Base-by-base conservation (phyloP, 306 rosid species). In the Arachis stenosperma region DNA sequence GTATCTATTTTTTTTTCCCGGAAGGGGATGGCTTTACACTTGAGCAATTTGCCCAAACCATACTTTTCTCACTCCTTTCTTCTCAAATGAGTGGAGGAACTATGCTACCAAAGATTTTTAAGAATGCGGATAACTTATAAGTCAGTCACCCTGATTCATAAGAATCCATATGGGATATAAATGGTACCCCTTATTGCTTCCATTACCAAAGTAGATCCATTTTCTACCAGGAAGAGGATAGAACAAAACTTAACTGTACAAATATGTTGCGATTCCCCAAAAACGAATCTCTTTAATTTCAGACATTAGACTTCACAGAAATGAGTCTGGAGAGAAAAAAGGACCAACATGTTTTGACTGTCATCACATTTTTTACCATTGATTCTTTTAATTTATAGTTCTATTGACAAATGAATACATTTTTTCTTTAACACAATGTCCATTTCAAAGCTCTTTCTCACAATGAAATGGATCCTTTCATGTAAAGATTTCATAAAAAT, bases 41-140 rank as follows among this genome's bases (percentile, higher is more conserved):
- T 9, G n/a, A 68, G 61, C 41, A 78, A 41, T 56, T 29, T 42
- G 22, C 17, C 42, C 47, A 70, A 74, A 73, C 67, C 69, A 48
- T 79, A 67, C 68, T 40, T 7, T 51, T 58, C 47, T 55, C 40
- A 2, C 40, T 51, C 56, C 51, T 36, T 47, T 40, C 27, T 62
- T 56, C 56, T 55, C 58, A 48, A 14, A 13, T 39, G 46, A 62
- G 61, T 65, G 48, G 63, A 65, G 29, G 42, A 3, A 33, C 8
- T 63, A 55, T 41, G 72, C 67, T 70, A 60, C 13, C 14, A 64
- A 64, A 22, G 51, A 60, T 11, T 39, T 60, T 60, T 39, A 72
- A 59, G 27, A 54, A 64, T 3, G 44, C 50, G 11, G 27, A 11
- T 62, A 57, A 56, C 15, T 58, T 69, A 30, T 12, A 37, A 59